These are phyloP conservation scores for Darksidea phi DNA, from an alignment of 495 filamentous ascomycete genomes.

Conservation along the genomic window DNA sequence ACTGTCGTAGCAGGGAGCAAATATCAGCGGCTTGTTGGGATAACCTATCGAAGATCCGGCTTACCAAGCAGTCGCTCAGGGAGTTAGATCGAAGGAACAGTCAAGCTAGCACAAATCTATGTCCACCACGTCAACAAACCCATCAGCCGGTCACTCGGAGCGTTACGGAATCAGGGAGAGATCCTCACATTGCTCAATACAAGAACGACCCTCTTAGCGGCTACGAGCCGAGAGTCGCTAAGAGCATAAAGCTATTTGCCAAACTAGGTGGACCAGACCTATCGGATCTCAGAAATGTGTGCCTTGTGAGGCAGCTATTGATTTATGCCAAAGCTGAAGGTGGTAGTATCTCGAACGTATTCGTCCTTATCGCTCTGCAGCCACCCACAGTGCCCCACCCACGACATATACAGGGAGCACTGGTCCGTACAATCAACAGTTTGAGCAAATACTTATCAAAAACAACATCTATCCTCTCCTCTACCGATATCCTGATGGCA, in stretches of 20 bases:
- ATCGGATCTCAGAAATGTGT: slow-evolving; percentile 32
- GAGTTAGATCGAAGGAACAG: slow-evolving; percentile 38
- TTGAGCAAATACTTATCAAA: slow-evolving; percentile 35
- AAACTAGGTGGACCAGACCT: slow-evolving; percentile 35
- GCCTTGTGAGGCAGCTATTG: slow-evolving; percentile 6
- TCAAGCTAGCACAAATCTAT: slow-evolving; percentile 21
- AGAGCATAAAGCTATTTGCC: slow-evolving; percentile 34
- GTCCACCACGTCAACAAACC: slow-evolving; percentile 13
- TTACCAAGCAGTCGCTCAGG: slow-evolving; percentile 36
- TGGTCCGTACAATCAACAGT: slow-evolving; percentile 28
- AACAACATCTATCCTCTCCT: slow-evolving; percentile 25
- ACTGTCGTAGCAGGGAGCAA: slow-evolving; percentile 8
- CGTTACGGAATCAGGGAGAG: background rate
- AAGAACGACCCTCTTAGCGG: slow-evolving; percentile 27
- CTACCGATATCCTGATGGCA: slow-evolving; percentile 32
- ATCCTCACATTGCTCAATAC: too few species aligned
- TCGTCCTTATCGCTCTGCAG: slow-evolving; percentile 9
- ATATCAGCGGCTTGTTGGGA: slow-evolving; percentile 36
- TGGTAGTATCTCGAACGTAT: slow-evolving; percentile 30
- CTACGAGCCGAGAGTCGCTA: slow-evolving; percentile 14
- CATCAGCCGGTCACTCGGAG: slow-evolving; percentile 26
- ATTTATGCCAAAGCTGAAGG: slow-evolving; percentile 9
- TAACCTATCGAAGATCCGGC: slow-evolving; percentile 36
- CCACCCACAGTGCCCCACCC: slow-evolving; percentile 13
- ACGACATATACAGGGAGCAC: slow-evolving; percentile 31